Base-by-base conservation (phyloP, 1,139 yeast species). In the Groenewaldozyma auringiensis region DNA sequence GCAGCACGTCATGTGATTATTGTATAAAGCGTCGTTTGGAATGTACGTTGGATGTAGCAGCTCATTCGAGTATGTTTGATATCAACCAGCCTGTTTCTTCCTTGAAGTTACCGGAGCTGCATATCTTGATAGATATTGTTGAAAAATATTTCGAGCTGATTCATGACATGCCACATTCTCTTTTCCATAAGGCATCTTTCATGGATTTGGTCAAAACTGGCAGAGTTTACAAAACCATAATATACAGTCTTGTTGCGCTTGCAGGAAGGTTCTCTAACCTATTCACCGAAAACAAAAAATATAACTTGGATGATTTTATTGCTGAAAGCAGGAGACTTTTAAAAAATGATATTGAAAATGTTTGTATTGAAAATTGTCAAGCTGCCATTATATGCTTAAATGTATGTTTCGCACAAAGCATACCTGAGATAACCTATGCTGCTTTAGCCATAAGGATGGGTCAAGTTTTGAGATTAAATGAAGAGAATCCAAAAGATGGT, bases 281-380 rank as follows among this genome's bases (percentile, higher is more conserved):
- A 2, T 43, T 43, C 27, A 43, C 18, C 9, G 18, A 32, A 2
- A 21, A 40, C 9, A 25, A 25, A 13, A 35, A 35, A 14, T 20
- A 16, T 21, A 9, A 14, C 14, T 31, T 21, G 6, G 36, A 29
- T 3, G 20, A 21, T 16, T 40, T 39, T 21, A n/a, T 33, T 21
- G 22, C 32, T 6, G 46, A 44, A 22, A 20, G 27, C n/a, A 39
- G 35, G n/a, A 21, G 46, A 14, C 25, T 34, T 20, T 34, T 44
- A 11, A 33, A 35, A 29, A 38, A 32, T 17, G 46, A 44, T n/a
- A 16, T 37, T 13, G 46, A 44, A 14, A 40, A 44, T 33, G 16
- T 44, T 2, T 44, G 46, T 34, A 37, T 44, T 4, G 46, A 39
- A 22, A 44, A 44, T 39, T 33, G 40, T 22, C 46, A 44, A 22